Base-by-base conservation (phyloP, 306 rosid genomes). In the Sicyos baderoa region DNA sequence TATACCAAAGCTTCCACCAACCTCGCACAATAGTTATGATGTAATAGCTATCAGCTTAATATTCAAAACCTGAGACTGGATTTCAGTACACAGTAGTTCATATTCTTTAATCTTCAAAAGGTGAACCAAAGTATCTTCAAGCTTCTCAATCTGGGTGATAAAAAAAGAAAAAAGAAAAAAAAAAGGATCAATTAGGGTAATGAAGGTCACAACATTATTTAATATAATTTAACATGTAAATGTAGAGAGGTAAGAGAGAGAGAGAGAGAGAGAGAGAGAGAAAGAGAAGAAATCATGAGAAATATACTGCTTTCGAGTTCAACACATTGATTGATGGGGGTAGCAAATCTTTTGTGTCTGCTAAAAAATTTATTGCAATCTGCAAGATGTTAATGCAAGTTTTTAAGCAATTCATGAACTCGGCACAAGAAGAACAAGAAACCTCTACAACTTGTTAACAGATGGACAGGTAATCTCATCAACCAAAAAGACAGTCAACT, bases 21-120 rank as follows among this genome's bases (percentile, higher is more conserved):
- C 50, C 45, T 25, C 4, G 40, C 23, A 48, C 32, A 15, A 15
- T 51, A 47, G 44, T 15, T 67, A 67, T 67, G 5, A 68, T 27
- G 18, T 63, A 42, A 40, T 19, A 63, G 32, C 32, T 59, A 73
- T 48, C 42, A 73, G 71, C 70, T 61, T 16, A 8, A 53, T 73
- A 70, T 76, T 73, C 44, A 68, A 83, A 55, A 93, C 98, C 98
- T 89, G 88, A 74, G 88, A 83, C 65, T 77, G 85, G 77, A 90
- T 78, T 69, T 81, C 89, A 62, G 90, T 82, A 81, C 84, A 77
- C 49, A 93, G 76, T 44, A 74, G 74, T 77, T 85, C 89, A 48
- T 72, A 78, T 78, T 85, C 84, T 79, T 79, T 86, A 80, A 79
- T 75, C 75, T 84, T 85, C 84, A 74, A 74, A 54, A 75, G 82